Evolutionary conservation across 2,329 filamentous ascomycete species (phyloP).

Genomic region (Ampelomyces quisqualis): DNA sequence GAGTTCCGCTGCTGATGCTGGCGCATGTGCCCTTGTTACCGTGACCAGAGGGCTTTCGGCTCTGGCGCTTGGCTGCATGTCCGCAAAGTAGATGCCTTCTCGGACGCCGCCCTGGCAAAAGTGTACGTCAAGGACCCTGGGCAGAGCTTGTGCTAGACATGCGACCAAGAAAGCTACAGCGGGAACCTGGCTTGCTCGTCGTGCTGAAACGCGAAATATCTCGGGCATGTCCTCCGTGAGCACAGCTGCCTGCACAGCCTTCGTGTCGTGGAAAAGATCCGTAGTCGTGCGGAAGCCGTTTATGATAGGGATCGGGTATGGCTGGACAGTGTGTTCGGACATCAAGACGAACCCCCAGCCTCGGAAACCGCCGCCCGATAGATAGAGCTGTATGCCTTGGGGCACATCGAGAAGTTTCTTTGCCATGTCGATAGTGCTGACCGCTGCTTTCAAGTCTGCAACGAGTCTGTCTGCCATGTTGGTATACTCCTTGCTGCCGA

Average conservation of each 20-base stretch:
- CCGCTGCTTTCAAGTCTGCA: slow-evolving; percentile 60
- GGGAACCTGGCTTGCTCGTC: slow-evolving; percentile 77
- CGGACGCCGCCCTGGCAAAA: slow-evolving; percentile 89
- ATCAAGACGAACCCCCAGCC: slow-evolving; percentile 90
- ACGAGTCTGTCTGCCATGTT: slow-evolving; percentile 57
- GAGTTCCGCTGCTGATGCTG: slow-evolving; percentile 51
- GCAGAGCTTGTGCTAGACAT: slow-evolving; percentile 68
- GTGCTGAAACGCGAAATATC: slow-evolving; percentile 73
- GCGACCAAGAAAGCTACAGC: slow-evolving; percentile 81
- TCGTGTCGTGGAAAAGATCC: slow-evolving; percentile 60
- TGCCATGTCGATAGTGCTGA: slow-evolving; percentile 60
- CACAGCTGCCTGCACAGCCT: slow-evolving; percentile 47
- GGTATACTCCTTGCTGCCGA: slow-evolving; percentile 46
- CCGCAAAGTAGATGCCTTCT: slow-evolving; percentile 78
- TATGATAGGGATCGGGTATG: slow-evolving; percentile 81
- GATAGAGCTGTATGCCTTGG: slow-evolving; percentile 63
- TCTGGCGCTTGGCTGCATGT: slow-evolving; percentile 60
- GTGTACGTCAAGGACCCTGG: slow-evolving; percentile 66
- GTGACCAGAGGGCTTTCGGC: slow-evolving; percentile 67
- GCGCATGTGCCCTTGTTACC: slow-evolving; percentile 57
- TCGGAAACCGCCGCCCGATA: slow-evolving; percentile 86
- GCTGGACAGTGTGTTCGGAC: slow-evolving; percentile 69
- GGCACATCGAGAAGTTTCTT: slow-evolving; percentile 47
- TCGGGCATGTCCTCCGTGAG: slow-evolving; percentile 41
- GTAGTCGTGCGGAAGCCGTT: slow-evolving; percentile 72